Evolutionary conservation across 176 grass and related monocot genomes (phyloP).

Genomic region (Rhynchospora breviuscula): DNA sequence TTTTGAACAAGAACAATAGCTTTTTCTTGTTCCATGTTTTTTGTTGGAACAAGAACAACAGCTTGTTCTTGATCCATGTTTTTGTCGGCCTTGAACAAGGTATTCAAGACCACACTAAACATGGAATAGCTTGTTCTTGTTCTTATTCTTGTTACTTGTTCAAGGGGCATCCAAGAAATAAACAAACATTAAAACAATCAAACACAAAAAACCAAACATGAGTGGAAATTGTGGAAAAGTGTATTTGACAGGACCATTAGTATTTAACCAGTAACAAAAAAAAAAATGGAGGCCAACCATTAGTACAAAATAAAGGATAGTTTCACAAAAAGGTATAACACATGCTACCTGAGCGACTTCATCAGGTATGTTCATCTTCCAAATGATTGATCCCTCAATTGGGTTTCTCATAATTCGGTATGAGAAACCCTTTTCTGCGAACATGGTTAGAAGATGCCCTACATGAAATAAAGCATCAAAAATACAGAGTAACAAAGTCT

Average conservation of each 20-base stretch:
- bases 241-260: background rate
- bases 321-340: background rate
- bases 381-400: conserved; percentile 57
- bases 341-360: conserved; percentile 36
- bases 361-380: conserved; percentile 64
- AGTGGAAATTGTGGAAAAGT: background rate
- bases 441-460: conserved; percentile 56
- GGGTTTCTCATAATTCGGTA: conserved; percentile 39
- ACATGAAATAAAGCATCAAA: background rate
- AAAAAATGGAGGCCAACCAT: background rate
- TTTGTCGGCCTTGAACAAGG: too few relatives aligned
- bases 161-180: background rate
- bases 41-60: too few relatives aligned
- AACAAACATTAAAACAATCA: background rate
- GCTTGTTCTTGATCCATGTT: too few relatives aligned
- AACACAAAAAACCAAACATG: background rate
- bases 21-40: too few relatives aligned
- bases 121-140: too few relatives aligned
- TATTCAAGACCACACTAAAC: background rate
- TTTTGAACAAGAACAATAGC: too few relatives aligned
- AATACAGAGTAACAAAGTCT: background rate
- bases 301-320: background rate
- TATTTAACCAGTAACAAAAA: background rate
- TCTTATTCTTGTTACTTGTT: too few relatives aligned
- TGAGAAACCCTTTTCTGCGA: conserved; percentile 41